Evolutionary conservation across 1,284 basidiomycete genomes (phyloP), one percentile per base, ranked within the genome.

Genomic region (Cutaneotrichosporon mucoides): DNA sequence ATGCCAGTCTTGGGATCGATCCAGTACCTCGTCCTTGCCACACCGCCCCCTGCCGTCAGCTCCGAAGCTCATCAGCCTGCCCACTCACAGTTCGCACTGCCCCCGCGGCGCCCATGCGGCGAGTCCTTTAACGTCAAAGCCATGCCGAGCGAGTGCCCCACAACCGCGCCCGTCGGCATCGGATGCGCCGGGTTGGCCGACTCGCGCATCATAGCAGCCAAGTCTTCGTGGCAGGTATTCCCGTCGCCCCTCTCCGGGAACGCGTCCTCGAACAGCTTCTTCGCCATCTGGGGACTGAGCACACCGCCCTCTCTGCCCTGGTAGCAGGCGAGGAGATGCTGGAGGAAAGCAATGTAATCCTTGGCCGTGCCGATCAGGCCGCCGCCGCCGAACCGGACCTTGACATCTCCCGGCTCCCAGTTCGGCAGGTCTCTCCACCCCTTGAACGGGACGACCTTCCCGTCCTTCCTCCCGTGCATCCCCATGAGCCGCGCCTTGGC

Each of bases 291-390:
- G 9, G 57, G 53, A 2, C 5, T n/a, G 15, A 58, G 8, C 15
- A 58, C 35, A 0, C 57, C 57, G 2, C 9, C 38, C 4, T 34
- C 4, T 15, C 37, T 4, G 10, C 44, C 43, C 8, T 24, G 24
- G 12, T 54, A n/a, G 36, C 33, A 56, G 4, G 15, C 15, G 35
- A 62, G 61, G 4, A 62, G 38, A 37, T 45, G 44, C 50, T 53
- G 57, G 0, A 73, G 55, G 73, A 62, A 2, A 47, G n/a, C 55
- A 13, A 73, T 65, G 51, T 72, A 73, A 46, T 75, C 72, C 43
- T 53, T 64, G 1, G 65, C 53, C 0, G 70, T 73, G 8, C 72
- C 71, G 52, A 66, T 67, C n/a, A 76, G 54, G 0, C 73, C 73
- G 5, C 53, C 73, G 16, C 72, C 73, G 12, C 73, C 73, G 6